Conservation (phyloP, 176 grass and related monocot genomes). For the Musa acuminata region DNA sequence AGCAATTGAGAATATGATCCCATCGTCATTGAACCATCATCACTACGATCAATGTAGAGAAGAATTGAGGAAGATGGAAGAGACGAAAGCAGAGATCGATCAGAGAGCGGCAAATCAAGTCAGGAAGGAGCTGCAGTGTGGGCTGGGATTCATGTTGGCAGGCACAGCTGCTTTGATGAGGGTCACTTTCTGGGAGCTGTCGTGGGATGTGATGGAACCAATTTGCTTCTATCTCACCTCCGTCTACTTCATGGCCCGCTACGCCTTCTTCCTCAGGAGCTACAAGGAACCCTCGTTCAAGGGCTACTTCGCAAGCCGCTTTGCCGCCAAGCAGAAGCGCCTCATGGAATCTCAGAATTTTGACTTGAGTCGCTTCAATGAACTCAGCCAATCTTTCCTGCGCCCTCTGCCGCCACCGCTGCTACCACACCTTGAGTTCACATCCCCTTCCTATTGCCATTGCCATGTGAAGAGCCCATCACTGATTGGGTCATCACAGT, state of each 20-base stretch:
- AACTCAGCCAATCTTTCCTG: background rate
- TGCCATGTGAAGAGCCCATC: background rate
- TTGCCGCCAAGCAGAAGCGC: conserved; percentile 1
- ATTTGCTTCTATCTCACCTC: conserved; percentile 19
- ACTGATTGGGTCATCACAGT: background rate
- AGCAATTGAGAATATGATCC: conserved; percentile 1
- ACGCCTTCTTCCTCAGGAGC: conserved; percentile 10
- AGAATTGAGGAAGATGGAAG: conserved; percentile 11
- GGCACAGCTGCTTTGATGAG: conserved; percentile 7
- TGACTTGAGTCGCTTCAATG: background rate
- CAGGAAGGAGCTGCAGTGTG: conserved; percentile 9
- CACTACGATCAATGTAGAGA: background rate
- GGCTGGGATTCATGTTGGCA: conserved; percentile 9
- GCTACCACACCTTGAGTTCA: background rate
- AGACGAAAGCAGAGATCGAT: conserved; percentile 9
- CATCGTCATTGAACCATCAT: background rate
- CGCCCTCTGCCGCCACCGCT: background rate
- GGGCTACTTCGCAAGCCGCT: conserved; percentile 1
- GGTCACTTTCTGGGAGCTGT: conserved; percentile 8
- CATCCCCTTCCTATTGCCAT: background rate
- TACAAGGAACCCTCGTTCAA: conserved; percentile 9
- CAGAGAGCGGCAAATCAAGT: background rate
- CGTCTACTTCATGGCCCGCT: conserved; percentile 2
- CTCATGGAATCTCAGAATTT: conserved; percentile 3
- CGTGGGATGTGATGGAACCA: conserved; percentile 18